phyloP scores from a whole-genome alignment of 345 rosid genomes.

The Clausena lansium region DNA sequence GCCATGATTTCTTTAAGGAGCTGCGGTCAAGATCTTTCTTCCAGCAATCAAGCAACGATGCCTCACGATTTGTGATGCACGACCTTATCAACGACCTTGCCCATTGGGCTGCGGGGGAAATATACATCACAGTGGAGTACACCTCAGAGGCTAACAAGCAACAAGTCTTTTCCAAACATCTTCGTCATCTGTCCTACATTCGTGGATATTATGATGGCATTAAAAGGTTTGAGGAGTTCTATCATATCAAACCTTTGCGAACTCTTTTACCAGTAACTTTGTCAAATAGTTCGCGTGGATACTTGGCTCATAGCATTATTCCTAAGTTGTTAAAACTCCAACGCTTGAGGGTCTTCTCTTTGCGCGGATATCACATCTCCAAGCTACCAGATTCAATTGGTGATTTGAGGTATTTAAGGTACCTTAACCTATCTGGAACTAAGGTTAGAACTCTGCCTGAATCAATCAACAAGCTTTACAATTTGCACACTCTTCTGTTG shows the following conservation, averaged over 20 bases:
- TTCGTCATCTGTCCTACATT: not conserved
- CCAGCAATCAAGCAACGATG: not conserved
- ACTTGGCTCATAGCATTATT: not conserved
- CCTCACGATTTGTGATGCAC: slow-evolving; percentile 9
- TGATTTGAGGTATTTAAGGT: not conserved
- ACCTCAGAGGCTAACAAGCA: not conserved
- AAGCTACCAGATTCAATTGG: not conserved
- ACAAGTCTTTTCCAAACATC: not conserved
- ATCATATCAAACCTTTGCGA: not conserved
- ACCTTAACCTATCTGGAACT: slow-evolving; percentile 8
- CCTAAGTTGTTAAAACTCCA: not conserved
- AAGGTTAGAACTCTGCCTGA: not conserved
- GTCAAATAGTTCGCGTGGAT: rapidly evolving
- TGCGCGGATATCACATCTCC: not conserved
- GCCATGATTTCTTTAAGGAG: not conserved
- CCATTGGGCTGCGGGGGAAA: not conserved
- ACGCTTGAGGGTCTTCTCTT: slow-evolving; percentile 4
- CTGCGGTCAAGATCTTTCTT: not conserved
- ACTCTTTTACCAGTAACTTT: not conserved
- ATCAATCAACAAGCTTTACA: not conserved
- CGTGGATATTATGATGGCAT: not conserved
- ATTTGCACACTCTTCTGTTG: slow-evolving; percentile 3
- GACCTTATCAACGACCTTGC: slow-evolving; percentile 13
- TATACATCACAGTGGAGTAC: not conserved
- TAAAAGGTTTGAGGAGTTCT: not conserved